Conservation (phyloP, 345 rosid species). For the Salix koriyanagi region DNA sequence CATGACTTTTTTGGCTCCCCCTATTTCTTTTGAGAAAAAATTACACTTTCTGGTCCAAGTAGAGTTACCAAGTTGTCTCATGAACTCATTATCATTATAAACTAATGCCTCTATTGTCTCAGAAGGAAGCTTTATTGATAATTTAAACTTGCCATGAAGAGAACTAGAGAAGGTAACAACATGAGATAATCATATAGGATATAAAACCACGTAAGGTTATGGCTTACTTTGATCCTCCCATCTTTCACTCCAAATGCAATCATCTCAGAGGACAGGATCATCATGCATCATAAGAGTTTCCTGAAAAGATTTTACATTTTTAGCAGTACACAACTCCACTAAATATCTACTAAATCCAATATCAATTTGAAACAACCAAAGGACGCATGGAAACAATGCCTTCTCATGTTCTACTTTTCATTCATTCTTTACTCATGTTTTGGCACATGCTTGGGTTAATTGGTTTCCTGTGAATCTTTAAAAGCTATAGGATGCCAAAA, state of each 20-base stretch:
- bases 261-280: constrained; percentile 89
- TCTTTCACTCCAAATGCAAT: constrained; percentile 94
- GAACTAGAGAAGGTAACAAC: background rate
- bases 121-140: background rate
- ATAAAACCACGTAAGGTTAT: constrained; percentile 7
- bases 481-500: background rate
- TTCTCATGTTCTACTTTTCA: background rate
- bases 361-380: background rate
- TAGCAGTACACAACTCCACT: constrained; percentile 1
- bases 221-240: constrained; percentile 88
- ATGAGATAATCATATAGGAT: background rate
- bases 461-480: background rate
- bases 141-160: background rate
- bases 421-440: background rate
- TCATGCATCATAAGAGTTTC: constrained; percentile 99
- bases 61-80: background rate
- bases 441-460: background rate
- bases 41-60: background rate
- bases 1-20: background rate
- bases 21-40: background rate
- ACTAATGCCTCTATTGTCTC: background rate
- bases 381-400: background rate
- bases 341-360: background rate
- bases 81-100: background rate
- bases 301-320: constrained; percentile 38